A percentile compares a stretch with the other conserved stretches of the same genome.
These are phyloP conservation scores for Xylaria hypoxylon DNA, from an alignment of 2,329 filamentous ascomycete species.

Conservation along the genomic window DNA sequence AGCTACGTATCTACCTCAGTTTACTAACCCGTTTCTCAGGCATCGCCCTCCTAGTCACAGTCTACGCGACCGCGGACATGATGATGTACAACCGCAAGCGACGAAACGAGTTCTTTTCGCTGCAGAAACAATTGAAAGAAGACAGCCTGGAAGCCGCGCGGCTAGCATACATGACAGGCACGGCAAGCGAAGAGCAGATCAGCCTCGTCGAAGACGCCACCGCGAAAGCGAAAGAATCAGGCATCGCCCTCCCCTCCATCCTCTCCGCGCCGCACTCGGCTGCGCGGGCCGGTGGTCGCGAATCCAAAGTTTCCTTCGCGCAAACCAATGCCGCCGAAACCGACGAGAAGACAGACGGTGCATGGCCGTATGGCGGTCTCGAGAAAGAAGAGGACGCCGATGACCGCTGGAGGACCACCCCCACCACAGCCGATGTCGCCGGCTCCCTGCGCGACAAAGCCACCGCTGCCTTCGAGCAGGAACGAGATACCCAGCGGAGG, in stretches of 20 bases:
- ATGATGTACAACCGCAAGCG: slow-evolving; percentile 70
- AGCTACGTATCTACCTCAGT: background rate
- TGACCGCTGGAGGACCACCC: slow-evolving; percentile 26
- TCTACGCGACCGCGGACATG: slow-evolving; percentile 72
- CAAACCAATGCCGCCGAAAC: slow-evolving; percentile 36
- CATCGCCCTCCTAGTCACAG: slow-evolving; percentile 66
- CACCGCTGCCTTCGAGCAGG: slow-evolving; percentile 59
- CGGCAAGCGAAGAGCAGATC: slow-evolving; percentile 67
- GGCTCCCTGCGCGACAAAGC: slow-evolving; percentile 55
- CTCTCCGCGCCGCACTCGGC: slow-evolving; percentile 57
- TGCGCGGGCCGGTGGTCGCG: slow-evolving; percentile 46
- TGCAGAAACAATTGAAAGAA: slow-evolving; percentile 65
- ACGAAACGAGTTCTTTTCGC: slow-evolving; percentile 67
- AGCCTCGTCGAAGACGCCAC: slow-evolving; percentile 68
- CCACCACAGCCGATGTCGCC: slow-evolving; percentile 45
- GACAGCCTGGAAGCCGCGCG: slow-evolving; percentile 68
- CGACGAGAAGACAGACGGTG: slow-evolving; percentile 44
- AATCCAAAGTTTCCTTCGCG: slow-evolving; percentile 25
- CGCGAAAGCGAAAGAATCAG: slow-evolving; percentile 58
- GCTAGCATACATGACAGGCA: slow-evolving; percentile 69
- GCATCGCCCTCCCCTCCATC: slow-evolving; percentile 63
- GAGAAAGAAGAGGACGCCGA: slow-evolving; percentile 49
- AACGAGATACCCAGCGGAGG: slow-evolving; percentile 62
- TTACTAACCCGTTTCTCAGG: slow-evolving; percentile 51
- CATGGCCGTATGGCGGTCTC: slow-evolving; percentile 56